These are phyloP conservation scores for Pseudogymnoascus sp. DNA, from an alignment of 2,329 filamentous ascomycete genomes.

Conservation along the genomic window DNA sequence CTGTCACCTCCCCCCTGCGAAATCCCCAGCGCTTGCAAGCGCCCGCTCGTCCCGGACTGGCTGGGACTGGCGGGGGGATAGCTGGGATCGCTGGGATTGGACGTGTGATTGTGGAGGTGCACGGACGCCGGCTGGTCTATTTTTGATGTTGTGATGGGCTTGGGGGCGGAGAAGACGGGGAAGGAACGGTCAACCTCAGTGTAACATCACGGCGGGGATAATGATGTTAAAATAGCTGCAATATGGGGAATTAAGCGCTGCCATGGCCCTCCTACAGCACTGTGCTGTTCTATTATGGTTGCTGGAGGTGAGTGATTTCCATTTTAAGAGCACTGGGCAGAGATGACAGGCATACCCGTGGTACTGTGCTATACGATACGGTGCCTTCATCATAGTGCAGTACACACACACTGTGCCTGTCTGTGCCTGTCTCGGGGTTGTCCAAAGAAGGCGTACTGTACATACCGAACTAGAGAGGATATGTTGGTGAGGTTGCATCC, in stretches of 20 bases:
- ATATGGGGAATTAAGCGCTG: neutral
- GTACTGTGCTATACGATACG: neutral
- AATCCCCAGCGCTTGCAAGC: slow-evolving; percentile 6
- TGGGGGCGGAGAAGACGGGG: neutral
- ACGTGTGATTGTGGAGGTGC: slow-evolving; percentile 1
- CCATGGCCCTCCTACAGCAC: neutral
- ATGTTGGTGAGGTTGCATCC: slow-evolving; percentile 1
- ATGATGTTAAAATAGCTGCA: neutral
- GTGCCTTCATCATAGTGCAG: neutral
- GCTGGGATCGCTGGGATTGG: neutral
- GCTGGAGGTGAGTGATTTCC: neutral
- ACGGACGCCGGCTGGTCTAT: neutral
- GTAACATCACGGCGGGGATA: neutral
- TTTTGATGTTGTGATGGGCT: neutral
- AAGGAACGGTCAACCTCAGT: neutral
- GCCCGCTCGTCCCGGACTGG: neutral
- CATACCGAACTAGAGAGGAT: neutral
- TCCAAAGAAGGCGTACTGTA: neutral
- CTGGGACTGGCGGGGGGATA: neutral
- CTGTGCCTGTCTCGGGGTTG: neutral
- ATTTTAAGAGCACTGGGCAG: neutral
- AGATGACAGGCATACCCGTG: neutral
- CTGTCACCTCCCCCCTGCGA: slow-evolving; percentile 2
- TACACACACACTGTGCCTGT: neutral
- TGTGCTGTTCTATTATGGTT: neutral